A percentile compares a stretch with the other conserved stretches of the same genome.
These are phyloP conservation scores for Linnemannia elongata DNA, from an alignment of 192 early-diverging fungal species.

Conservation along the genomic window DNA sequence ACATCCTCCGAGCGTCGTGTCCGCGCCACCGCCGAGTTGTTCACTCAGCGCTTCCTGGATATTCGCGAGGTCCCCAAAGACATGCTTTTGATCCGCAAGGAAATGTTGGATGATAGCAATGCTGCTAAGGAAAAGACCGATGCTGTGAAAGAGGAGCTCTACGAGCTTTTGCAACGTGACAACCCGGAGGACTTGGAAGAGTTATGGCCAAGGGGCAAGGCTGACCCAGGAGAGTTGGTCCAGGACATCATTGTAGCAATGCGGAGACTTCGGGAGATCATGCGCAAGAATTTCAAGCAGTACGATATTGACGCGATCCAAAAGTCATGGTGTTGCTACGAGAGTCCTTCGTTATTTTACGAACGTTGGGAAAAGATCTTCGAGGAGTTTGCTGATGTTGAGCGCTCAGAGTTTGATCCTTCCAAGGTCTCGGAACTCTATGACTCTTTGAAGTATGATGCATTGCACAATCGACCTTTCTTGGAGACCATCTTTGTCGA, in stretches of 20 bases:
- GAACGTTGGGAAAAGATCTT: conserved; percentile 99
- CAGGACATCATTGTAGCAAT: conserved; percentile 80
- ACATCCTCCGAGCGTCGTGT: conserved; percentile 91
- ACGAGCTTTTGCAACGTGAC: conserved; percentile 56
- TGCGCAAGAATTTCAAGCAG: conserved; percentile 83
- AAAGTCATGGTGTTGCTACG: conserved; percentile 90
- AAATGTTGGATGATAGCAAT: conserved; percentile 95
- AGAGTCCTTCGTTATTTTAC: conserved; percentile 85
- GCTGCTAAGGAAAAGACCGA: conserved; percentile 97
- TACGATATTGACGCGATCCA: conserved; percentile 75
- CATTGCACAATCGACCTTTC: conserved; percentile 94
- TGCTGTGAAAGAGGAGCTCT: conserved; percentile 81
- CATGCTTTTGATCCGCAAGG: conserved; percentile 81
- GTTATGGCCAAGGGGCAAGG: conserved; percentile 57
- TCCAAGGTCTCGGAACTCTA: conserved; percentile 94
- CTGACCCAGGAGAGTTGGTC: conserved; percentile 64
- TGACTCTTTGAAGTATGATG: conserved; percentile 97
- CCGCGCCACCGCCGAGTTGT: conserved; percentile 85
- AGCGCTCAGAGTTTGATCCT: conserved; percentile 74
- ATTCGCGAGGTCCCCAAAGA: conserved; percentile 68
- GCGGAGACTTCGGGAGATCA: conserved; percentile 72
- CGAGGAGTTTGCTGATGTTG: conserved; percentile 79
- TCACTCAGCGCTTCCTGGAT: conserved; percentile 75
- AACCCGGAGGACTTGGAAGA: conserved; percentile 39
- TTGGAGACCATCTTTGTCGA: conserved; percentile 79